Percentiles rank a stretch among this genome's conserved stretches.
These are phyloP conservation scores for Dorcoceras hygrometricum DNA, from an alignment of 257 asterid genomes.

Conservation along the genomic window DNA sequence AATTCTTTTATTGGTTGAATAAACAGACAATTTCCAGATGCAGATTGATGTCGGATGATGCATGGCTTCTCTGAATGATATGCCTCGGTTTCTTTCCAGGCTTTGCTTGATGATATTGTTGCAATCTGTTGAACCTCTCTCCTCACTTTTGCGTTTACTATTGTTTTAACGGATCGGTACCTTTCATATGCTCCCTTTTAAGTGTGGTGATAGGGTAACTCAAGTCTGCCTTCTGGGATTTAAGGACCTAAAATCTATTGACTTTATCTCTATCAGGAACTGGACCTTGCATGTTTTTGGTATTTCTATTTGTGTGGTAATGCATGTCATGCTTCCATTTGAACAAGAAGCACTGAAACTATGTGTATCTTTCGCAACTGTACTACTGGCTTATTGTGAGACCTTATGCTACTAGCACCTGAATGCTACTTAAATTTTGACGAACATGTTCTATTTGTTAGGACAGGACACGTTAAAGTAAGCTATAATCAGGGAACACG, in stretches of 20 bases:
- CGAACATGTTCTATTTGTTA: constrained; percentile 12
- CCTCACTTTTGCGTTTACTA: constrained; percentile 6
- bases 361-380: background rate
- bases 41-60: constrained; percentile 19
- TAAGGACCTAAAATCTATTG: background rate
- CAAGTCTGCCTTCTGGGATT: background rate
- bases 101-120: constrained; percentile 1
- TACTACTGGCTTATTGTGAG: constrained; percentile 4
- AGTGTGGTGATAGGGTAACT: background rate
- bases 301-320: background rate
- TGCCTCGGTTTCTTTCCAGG: constrained; percentile 1
- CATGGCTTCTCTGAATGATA: constrained; percentile 12
- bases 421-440: background rate
- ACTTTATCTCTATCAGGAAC: constrained; percentile 1
- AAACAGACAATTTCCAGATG: constrained; percentile 9
- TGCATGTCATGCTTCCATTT: background rate
- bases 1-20: background rate
- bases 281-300: constrained; percentile 1
- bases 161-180: constrained; percentile 15
- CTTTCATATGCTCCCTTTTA: constrained; percentile 8
- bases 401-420: constrained; percentile 5
- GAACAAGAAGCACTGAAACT: constrained; percentile 5
- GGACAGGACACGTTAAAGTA: constrained; percentile 13
- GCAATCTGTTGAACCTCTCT: background rate
- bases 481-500: constrained; percentile 13